These are phyloP conservation scores for Brassica nigra DNA, from an alignment of 345 rosid species.

Conservation along the genomic window DNA sequence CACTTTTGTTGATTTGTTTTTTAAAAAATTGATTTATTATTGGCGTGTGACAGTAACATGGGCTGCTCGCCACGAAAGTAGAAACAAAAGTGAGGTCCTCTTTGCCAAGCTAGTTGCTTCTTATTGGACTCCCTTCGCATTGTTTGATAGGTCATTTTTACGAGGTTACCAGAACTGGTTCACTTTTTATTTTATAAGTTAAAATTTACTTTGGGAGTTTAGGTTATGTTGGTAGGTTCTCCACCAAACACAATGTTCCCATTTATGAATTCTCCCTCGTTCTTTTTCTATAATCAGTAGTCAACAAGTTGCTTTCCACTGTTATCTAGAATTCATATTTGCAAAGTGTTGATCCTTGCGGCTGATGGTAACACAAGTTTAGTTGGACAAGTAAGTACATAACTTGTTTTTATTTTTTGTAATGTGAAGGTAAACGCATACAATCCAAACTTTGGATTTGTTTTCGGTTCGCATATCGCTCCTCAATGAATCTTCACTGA, in stretches of 20 bases:
- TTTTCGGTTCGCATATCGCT: neutral
- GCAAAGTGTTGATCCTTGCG: neutral
- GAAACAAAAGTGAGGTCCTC: neutral
- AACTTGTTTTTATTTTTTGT: neutral
- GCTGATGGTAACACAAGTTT: neutral
- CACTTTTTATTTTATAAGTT: neutral
- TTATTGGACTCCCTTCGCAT: conserved; percentile 10
- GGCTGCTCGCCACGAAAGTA: conserved; percentile 23
- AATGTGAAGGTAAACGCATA: neutral
- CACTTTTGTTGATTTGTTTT: neutral
- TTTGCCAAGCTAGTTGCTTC: conserved; percentile 11
- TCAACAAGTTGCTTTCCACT: neutral
- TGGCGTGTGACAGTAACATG: conserved; percentile 25
- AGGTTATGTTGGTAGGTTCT: conserved; percentile 8
- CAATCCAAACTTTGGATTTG: neutral
- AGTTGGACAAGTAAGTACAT: neutral
- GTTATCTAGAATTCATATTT: neutral
- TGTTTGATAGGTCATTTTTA: conserved; percentile 13
- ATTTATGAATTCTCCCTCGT: neutral
- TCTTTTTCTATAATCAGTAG: neutral
- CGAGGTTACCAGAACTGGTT: conserved; percentile 26
- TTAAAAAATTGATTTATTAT: neutral
- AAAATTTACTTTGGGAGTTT: neutral
- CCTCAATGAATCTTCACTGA: neutral
- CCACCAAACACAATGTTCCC: conserved; percentile 10